Evolutionary conservation across 768 basidiomycete species (phyloP).

Genomic region (Macrolepiota fuliginosa): DNA sequence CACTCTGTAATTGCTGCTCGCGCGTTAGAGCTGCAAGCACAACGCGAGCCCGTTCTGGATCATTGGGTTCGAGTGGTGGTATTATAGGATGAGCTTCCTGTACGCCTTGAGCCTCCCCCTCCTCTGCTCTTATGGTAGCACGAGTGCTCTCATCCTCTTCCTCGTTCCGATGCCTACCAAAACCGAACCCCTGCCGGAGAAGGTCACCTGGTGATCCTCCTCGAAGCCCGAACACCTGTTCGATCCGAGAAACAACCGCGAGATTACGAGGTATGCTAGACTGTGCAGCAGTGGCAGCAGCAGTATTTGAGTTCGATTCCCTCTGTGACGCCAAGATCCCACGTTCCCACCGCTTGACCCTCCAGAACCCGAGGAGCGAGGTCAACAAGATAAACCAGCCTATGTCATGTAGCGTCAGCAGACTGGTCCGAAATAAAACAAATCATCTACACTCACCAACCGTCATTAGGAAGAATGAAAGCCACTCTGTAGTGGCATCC

Average conservation of each 20-base stretch:
- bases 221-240: slow-evolving; percentile 36
- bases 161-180: slow-evolving; percentile 25
- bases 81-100: slow-evolving; percentile 25
- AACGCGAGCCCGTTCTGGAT: slow-evolving; percentile 42
- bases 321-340: slow-evolving; percentile 64
- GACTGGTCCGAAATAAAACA: neutral
- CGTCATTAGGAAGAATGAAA: slow-evolving; percentile 94
- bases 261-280: slow-evolving; percentile 17
- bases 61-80: slow-evolving; percentile 34
- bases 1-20: slow-evolving; percentile 56
- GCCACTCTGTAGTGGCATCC: slow-evolving; percentile 87
- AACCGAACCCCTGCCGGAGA: slow-evolving; percentile 45
- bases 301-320: slow-evolving; percentile 17
- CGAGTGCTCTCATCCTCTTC: slow-evolving; percentile 26
- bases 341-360: slow-evolving; percentile 86
- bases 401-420: slow-evolving; percentile 12
- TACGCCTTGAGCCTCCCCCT: slow-evolving; percentile 19
- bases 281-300: slow-evolving; percentile 13
- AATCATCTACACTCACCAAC: slow-evolving; percentile 45
- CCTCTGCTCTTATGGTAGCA: slow-evolving; percentile 26
- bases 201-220: slow-evolving; percentile 38
- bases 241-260: slow-evolving; percentile 34
- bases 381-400: slow-evolving; percentile 63
- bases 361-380: slow-evolving; percentile 86
- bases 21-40: slow-evolving; percentile 45